Conservation (phyloP, 2,329 filamentous ascomycete genomes). For the Penicillium sp. region DNA sequence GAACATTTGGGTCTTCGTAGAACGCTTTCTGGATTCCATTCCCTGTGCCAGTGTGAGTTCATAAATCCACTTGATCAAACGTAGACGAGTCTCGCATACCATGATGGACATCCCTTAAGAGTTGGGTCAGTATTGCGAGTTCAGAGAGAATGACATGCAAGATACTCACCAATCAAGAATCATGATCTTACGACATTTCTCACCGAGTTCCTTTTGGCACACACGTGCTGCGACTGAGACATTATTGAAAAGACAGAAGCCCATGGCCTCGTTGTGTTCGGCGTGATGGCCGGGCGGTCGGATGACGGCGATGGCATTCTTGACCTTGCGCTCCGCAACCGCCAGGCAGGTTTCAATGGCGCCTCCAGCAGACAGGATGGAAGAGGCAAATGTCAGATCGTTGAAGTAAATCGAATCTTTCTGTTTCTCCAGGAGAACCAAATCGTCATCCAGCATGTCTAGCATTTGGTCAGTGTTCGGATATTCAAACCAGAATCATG, state of each 20-base stretch:
- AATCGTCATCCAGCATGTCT: conserved; percentile 50
- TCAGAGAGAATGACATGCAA: too few species aligned
- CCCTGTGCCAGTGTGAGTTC: conserved; percentile 50
- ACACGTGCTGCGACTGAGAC: conserved; percentile 88
- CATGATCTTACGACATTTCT: conserved; percentile 80
- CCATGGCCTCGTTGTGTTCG: conserved; percentile 79
- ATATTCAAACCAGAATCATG: not conserved
- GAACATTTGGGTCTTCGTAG: conserved; percentile 87
- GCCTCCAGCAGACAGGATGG: conserved; percentile 81
- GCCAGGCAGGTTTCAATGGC: conserved; percentile 94
- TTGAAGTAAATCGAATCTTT: conserved; percentile 82
- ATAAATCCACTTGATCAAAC: not conserved
- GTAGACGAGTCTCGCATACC: conserved; percentile 37
- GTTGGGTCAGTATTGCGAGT: conserved; percentile 18
- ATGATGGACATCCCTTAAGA: conserved; percentile 65
- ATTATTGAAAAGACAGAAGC: conserved; percentile 98
- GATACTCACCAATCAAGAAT: conserved; percentile 85
- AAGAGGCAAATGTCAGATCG: conserved; percentile 74
- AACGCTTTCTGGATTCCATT: conserved; percentile 97
- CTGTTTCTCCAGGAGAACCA: conserved; percentile 67
- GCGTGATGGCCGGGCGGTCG: conserved; percentile 94
- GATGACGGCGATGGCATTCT: conserved; percentile 94
- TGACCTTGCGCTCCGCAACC: conserved; percentile 78
- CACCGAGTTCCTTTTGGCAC: conserved; percentile 77
- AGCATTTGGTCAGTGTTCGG: conserved; percentile 18